Percentiles rank a stretch among this genome's conserved stretches.
Evolutionary conservation across 2,329 filamentous ascomycete species (phyloP).

Genomic region (Macroventuria anomochaeta): DNA sequence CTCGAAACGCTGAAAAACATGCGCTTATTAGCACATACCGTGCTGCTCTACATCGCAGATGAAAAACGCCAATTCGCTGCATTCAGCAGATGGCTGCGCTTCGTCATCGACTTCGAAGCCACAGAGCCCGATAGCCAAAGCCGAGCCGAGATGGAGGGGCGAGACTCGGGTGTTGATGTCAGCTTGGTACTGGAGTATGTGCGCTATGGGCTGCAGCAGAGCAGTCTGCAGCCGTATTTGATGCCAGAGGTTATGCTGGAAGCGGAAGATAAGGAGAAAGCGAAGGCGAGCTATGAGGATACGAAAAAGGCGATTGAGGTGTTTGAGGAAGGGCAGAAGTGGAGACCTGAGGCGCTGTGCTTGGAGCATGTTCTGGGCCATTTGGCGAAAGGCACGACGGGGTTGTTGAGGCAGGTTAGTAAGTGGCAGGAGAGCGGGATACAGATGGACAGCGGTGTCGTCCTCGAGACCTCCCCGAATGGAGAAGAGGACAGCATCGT

Average conservation of each 20-base stretch:
- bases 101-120: constrained; percentile 79
- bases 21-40: constrained; percentile 75
- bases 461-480: constrained; percentile 50
- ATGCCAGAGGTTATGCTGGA: constrained; percentile 46
- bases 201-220: constrained; percentile 69
- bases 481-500: constrained; percentile 38
- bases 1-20: constrained; percentile 77
- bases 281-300: constrained; percentile 36
- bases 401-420: constrained; percentile 49
- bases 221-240: constrained; percentile 69
- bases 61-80: constrained; percentile 78
- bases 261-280: constrained; percentile 5
- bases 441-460: constrained; percentile 71
- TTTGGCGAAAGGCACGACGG: constrained; percentile 43
- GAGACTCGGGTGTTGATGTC: constrained; percentile 77
- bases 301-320: constrained; percentile 42
- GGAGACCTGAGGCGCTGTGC: constrained; percentile 44
- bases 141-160: constrained; percentile 75
- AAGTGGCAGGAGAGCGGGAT: constrained; percentile 58
- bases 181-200: constrained; percentile 79
- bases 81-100: constrained; percentile 84
- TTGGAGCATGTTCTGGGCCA: constrained; percentile 49
- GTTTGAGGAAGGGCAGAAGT: constrained; percentile 55
- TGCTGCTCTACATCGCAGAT: constrained; percentile 73
- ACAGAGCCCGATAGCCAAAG: constrained; percentile 65